Percentiles rank a stretch among this genome's conserved stretches.
Conservation (phyloP, 176 grass and related monocot genomes). For the Chrysopogon serrulatus region DNA sequence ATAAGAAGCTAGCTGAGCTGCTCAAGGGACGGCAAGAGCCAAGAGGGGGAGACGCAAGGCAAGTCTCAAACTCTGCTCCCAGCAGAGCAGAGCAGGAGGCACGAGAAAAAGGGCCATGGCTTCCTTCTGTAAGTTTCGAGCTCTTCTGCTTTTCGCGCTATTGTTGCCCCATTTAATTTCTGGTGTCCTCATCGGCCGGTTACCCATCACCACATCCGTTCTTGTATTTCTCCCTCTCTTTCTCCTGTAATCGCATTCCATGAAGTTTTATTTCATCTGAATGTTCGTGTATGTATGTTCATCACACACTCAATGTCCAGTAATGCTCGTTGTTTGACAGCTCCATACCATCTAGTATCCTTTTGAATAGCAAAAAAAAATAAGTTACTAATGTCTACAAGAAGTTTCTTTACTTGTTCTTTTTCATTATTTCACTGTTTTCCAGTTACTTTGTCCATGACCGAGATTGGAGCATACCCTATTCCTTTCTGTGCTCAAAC, state of each 20-base stretch:
- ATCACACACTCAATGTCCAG: not conserved
- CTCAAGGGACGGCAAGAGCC: not conserved
- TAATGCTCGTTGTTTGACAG: not conserved
- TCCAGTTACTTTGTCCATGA: not conserved
- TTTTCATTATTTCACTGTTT: not conserved
- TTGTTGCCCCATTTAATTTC: not conserved
- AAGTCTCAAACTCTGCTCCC: not conserved
- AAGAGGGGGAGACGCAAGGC: not conserved
- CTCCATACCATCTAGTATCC: not conserved
- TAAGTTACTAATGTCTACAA: not conserved
- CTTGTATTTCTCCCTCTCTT: not conserved
- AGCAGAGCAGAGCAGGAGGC: not conserved
- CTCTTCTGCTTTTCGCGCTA: not conserved
- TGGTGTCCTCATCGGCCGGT: not conserved
- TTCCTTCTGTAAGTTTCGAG: constrained; percentile 12
- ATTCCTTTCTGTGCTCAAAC: not conserved
- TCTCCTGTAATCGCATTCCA: not conserved
- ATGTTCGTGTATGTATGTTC: not conserved
- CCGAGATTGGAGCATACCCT: not conserved
- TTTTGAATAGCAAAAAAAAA: not conserved
- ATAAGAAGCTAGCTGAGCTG: not conserved
- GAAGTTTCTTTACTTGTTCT: not conserved
- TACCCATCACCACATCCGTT: not conserved
- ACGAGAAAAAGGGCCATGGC: constrained; percentile 3
- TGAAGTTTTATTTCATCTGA: not conserved